Conservation (phyloP, 2,329 filamentous ascomycete species). For the Ustulina deusta region DNA sequence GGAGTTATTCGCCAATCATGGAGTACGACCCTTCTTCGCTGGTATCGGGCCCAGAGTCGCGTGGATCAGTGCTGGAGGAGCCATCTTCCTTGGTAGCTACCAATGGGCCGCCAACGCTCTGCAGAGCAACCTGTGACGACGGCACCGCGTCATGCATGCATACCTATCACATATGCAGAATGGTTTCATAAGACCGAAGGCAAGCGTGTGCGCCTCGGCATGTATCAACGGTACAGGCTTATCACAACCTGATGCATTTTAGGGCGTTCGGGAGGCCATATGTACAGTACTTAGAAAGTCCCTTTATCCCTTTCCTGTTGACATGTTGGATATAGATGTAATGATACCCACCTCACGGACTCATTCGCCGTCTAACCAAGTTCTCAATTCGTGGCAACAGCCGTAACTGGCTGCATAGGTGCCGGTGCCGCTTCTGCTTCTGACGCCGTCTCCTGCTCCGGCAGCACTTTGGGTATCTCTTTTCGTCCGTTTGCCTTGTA, state of each 20-base stretch:
- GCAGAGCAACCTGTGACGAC: constrained; percentile 53
- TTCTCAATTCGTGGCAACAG: constrained; percentile 36
- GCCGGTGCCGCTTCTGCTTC: constrained; percentile 35
- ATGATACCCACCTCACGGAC: constrained; percentile 46
- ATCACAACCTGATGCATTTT: constrained; percentile 32
- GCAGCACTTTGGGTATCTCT: constrained; percentile 60
- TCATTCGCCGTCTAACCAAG: constrained; percentile 10
- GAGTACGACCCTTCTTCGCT: constrained; percentile 77
- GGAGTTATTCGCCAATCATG: constrained; percentile 73
- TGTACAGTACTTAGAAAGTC: constrained; percentile 38
- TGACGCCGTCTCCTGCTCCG: constrained; percentile 40
- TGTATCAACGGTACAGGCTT: constrained; percentile 30
- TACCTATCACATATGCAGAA: constrained; percentile 19
- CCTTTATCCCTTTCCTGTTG: constrained; percentile 18
- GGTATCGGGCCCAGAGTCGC: constrained; percentile 85
- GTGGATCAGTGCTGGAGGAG: constrained; percentile 95
- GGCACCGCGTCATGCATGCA: neutral
- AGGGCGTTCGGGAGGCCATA: constrained; percentile 29
- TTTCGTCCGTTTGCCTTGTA: constrained; percentile 95
- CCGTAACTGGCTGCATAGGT: constrained; percentile 36
- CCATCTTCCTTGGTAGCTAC: constrained; percentile 94
- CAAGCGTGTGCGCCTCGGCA: constrained; percentile 17
- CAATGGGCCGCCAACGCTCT: constrained; percentile 87
- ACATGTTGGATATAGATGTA: constrained; percentile 44
- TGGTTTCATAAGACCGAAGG: constrained; percentile 14